phyloP scores from a whole-genome alignment of 176 grass and related monocot species.

The Rhipidocladum racemiflorum region DNA sequence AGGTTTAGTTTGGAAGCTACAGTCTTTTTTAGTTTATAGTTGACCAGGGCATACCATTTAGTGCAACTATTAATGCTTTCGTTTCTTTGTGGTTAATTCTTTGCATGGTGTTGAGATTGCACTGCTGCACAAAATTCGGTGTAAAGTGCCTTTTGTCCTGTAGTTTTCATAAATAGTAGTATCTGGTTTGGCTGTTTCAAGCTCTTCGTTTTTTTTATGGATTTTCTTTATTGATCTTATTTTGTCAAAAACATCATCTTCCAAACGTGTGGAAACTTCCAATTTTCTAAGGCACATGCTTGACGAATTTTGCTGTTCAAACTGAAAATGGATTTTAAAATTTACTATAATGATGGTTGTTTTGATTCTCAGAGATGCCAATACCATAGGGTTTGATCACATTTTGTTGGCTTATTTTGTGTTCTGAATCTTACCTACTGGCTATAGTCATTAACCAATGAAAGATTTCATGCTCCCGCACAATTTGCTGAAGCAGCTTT shows the following conservation, averaged over 20 bases:
- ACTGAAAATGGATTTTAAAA: not conserved
- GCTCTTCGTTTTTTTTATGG: not conserved
- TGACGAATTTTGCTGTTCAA: not conserved
- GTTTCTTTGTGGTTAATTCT: conserved; percentile 18
- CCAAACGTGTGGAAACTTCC: not conserved
- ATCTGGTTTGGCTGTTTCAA: conserved; percentile 6
- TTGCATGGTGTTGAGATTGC: not conserved
- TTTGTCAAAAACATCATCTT: not conserved
- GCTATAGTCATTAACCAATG: not conserved
- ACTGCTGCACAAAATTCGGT: not conserved
- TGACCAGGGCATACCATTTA: conserved; percentile 2
- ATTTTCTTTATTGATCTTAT: not conserved
- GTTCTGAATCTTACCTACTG: not conserved
- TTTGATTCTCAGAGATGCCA: not conserved
- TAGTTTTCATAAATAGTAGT: not conserved
- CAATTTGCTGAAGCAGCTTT: not conserved
- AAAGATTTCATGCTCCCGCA: not conserved
- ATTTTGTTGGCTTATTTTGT: not conserved
- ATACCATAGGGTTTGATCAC: not conserved
- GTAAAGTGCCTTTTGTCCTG: not conserved
- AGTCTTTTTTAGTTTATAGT: not conserved
- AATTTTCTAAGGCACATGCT: not conserved
- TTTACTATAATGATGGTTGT: not conserved
- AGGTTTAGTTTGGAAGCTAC: not conserved
- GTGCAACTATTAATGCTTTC: not conserved